These are phyloP conservation scores for Echium plantagineum DNA, from an alignment of 257 asterid species.

Conservation along the genomic window DNA sequence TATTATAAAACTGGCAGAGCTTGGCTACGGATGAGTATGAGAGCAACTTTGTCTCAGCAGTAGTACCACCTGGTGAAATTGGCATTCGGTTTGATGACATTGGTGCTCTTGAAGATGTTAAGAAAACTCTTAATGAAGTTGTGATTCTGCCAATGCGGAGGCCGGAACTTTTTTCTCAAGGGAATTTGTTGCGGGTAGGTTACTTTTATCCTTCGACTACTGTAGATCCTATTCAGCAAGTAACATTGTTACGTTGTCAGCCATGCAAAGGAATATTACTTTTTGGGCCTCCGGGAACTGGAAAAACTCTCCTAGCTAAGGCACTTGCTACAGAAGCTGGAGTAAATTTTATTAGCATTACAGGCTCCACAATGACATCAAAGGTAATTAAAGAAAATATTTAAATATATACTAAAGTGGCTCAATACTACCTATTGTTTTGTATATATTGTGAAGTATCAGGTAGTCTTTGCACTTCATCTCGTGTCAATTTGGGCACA, in stretches of 20 bases:
- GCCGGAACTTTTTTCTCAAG: conserved; percentile 92
- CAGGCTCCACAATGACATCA: conserved; percentile 96
- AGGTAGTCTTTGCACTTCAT: too few relatives aligned
- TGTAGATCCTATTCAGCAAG: not conserved
- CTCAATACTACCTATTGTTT: too few relatives aligned
- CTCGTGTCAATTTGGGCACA: too few relatives aligned
- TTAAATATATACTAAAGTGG: too few relatives aligned
- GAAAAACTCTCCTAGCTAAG: conserved; percentile 94
- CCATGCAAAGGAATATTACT: conserved; percentile 54
- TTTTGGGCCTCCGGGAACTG: conserved; percentile 94
- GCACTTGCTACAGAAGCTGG: conserved; percentile 99
- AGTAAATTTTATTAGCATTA: conserved; percentile 88
- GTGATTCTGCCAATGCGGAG: conserved; percentile 95
- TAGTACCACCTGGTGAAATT: conserved; percentile 93
- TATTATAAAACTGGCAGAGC: conserved; percentile 36
- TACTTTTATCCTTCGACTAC: not conserved
- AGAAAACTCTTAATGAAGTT: conserved; percentile 80
- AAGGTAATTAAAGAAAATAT: conserved; percentile 35
- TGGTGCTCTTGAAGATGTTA: conserved; percentile 97
- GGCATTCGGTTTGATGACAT: conserved; percentile 93
- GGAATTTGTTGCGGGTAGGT: conserved; percentile 85
- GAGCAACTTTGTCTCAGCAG: conserved; percentile 87
- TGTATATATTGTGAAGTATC: too few relatives aligned
- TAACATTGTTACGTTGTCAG: conserved; percentile 25
- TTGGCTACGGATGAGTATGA: conserved; percentile 98